Conservation (phyloP, 2,329 filamentous ascomycete genomes). For the Rachicladosporium sp. region DNA sequence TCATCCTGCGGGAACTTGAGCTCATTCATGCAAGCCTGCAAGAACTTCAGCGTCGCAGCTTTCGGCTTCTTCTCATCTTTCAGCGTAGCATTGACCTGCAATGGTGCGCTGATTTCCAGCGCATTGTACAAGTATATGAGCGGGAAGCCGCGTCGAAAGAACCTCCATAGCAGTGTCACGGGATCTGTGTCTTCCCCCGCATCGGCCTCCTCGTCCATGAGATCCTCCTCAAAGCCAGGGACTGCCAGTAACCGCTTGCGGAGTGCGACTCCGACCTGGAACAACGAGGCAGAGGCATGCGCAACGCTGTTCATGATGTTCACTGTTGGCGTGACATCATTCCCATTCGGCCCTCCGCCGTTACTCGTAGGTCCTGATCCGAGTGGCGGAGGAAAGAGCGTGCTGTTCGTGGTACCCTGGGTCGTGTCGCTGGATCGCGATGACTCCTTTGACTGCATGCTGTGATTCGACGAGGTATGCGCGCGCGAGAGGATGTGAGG, state of each 20-base stretch:
- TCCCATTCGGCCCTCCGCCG: slow-evolving; percentile 33
- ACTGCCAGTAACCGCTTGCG: slow-evolving; percentile 72
- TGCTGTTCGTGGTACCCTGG: slow-evolving; percentile 32
- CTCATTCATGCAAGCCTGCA: slow-evolving; percentile 76
- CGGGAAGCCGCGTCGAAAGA: slow-evolving; percentile 71
- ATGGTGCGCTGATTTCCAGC: slow-evolving; percentile 55
- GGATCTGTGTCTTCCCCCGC: slow-evolving; percentile 60
- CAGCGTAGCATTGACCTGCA: slow-evolving; percentile 37
- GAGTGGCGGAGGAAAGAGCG: slow-evolving; percentile 28
- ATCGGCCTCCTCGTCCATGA: slow-evolving; percentile 60
- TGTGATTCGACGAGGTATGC: slow-evolving; percentile 35
- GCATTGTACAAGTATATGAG: slow-evolving; percentile 83
- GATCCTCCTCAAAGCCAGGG: slow-evolving; percentile 64
- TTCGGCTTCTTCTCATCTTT: slow-evolving; percentile 70
- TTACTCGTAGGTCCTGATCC: slow-evolving; percentile 14
- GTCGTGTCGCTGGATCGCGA: slow-evolving; percentile 36
- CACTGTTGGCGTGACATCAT: slow-evolving; percentile 61
- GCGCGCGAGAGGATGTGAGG: slow-evolving; percentile 31
- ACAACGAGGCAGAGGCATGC: slow-evolving; percentile 81
- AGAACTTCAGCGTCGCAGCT: slow-evolving; percentile 80
- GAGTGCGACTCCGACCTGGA: slow-evolving; percentile 84
- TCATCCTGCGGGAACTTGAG: slow-evolving; percentile 67
- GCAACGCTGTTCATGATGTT: slow-evolving; percentile 98
- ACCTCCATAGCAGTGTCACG: slow-evolving; percentile 81
- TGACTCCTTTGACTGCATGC: slow-evolving; percentile 34